Percentiles rank a stretch among this genome's conserved stretches.
phyloP scores from a whole-genome alignment of 1,284 basidiomycete species.

The Violaceomyces palustris region DNA sequence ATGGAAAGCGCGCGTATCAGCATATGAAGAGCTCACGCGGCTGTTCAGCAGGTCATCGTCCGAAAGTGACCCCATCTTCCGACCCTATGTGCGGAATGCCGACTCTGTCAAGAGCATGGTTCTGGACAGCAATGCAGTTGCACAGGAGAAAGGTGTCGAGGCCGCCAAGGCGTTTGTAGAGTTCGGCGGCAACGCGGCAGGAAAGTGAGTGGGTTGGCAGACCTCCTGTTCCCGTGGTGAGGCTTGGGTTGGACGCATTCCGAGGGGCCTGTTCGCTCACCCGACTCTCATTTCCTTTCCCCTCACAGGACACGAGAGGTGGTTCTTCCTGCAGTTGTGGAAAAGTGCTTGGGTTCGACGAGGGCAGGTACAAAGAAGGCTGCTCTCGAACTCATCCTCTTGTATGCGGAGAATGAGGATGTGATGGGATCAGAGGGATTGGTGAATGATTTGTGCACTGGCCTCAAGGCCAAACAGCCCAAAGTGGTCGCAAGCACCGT shows the following conservation, averaged over 20 bases:
- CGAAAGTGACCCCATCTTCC: constrained; percentile 89
- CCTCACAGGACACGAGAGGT: constrained; percentile 63
- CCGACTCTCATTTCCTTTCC: neutral
- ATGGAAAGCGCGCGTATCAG: constrained; percentile 95
- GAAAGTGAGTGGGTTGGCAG: constrained; percentile 7
- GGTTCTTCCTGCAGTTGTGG: constrained; percentile 82
- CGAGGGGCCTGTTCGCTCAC: neutral
- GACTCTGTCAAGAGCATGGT: constrained; percentile 56
- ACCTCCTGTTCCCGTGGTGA: neutral
- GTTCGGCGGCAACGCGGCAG: constrained; percentile 79
- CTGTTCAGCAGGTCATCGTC: constrained; percentile 61
- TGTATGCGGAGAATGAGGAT: constrained; percentile 93
- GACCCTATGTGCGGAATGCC: constrained; percentile 68
- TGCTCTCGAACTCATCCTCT: constrained; percentile 76
- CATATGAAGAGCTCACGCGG: constrained; percentile 72
- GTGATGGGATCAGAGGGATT: constrained; percentile 67
- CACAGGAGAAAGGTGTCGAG: constrained; percentile 92
- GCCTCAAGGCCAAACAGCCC: constrained; percentile 85
- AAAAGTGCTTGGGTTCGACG: constrained; percentile 89
- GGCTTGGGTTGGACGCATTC: neutral
- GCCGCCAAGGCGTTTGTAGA: constrained; percentile 72
- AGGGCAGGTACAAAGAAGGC: constrained; percentile 81
- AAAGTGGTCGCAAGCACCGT: constrained; percentile 84
- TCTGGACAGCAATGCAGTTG: constrained; percentile 84
- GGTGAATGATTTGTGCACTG: constrained; percentile 78